A percentile compares a stretch with the other conserved stretches of the same genome.
Conservation (phyloP, 164 flowering plant species). For the Kingdonia uniflora region DNA sequence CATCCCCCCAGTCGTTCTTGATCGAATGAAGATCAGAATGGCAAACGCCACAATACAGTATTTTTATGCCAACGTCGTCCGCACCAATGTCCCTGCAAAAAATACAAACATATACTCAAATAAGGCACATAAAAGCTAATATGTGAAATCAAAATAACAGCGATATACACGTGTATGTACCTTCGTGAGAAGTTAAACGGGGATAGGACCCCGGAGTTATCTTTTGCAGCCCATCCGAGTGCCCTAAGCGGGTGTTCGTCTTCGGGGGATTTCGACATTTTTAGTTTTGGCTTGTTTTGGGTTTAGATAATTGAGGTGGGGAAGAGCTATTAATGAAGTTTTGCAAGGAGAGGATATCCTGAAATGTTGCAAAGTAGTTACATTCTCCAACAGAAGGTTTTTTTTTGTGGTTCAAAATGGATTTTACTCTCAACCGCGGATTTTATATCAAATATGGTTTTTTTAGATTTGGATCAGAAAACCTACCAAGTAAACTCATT, state of each 20-base stretch:
- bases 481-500: too few species aligned
- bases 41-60: conserved; percentile 2
- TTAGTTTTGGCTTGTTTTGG: too few species aligned
- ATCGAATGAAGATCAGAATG: conserved; percentile 1
- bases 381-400: too few species aligned
- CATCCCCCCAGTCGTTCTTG: conserved; percentile 1
- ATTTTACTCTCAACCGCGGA: too few species aligned
- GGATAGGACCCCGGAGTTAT: conserved; percentile 17
- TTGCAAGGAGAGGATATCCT: too few species aligned
- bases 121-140: background rate
- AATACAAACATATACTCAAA: background rate
- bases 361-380: too few species aligned
- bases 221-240: conserved; percentile 20
- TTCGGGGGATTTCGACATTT: conserved; percentile 15
- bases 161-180: background rate
- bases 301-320: too few species aligned
- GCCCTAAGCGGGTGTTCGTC: conserved; percentile 14
- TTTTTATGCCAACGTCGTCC: background rate
- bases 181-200: conserved; percentile 18
- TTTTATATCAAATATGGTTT: too few species aligned
- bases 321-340: too few species aligned
- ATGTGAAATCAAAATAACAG: background rate
- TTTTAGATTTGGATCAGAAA: too few species aligned
- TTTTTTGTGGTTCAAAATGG: too few species aligned
- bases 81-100: background rate